Conservation (phyloP, 495 filamentous ascomycete species). For the Lineolata rhizophorae region DNA sequence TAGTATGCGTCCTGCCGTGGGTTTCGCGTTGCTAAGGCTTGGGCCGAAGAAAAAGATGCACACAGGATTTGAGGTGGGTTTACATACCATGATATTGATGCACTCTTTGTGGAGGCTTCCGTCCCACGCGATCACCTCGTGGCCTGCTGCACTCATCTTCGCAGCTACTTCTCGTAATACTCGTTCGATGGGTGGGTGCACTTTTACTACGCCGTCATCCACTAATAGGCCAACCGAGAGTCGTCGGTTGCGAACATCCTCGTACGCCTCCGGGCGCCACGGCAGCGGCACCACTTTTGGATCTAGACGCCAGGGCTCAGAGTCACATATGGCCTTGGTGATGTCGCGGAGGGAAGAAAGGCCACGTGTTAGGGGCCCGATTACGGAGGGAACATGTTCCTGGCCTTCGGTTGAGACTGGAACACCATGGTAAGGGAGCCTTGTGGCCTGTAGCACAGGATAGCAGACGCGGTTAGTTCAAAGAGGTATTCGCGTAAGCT, state of each 20-base stretch:
- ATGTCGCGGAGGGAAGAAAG: slow-evolving; percentile 27
- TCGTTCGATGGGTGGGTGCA: slow-evolving; percentile 31
- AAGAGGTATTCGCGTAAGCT: no score
- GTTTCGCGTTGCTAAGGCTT: no score
- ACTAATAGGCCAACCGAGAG: slow-evolving; percentile 31
- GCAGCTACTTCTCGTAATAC: slow-evolving; percentile 30
- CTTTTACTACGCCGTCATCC: slow-evolving; percentile 25
- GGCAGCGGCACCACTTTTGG: slow-evolving; percentile 37
- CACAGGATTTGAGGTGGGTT: no score
- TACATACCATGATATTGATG: no score
- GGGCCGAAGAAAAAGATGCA: no score
- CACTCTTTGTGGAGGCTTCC: no score
- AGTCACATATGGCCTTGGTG: slow-evolving; percentile 29
- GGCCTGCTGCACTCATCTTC: slow-evolving; percentile 28
- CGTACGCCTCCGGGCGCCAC: no score
- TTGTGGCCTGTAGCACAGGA: no score
- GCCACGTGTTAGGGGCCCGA: slow-evolving; percentile 32
- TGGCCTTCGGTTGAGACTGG: slow-evolving; percentile 37
- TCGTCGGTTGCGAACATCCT: no score
- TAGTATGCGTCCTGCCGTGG: slow-evolving; percentile 22
- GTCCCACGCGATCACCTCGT: no score
- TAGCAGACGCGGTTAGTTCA: no score
- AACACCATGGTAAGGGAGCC: slow-evolving; percentile 29
- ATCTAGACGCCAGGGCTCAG: slow-evolving; percentile 42
- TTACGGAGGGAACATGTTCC: slow-evolving; percentile 30